These are phyloP conservation scores for Podaxis pistillaris DNA, from an alignment of 768 basidiomycete genomes.

Conservation along the genomic window DNA sequence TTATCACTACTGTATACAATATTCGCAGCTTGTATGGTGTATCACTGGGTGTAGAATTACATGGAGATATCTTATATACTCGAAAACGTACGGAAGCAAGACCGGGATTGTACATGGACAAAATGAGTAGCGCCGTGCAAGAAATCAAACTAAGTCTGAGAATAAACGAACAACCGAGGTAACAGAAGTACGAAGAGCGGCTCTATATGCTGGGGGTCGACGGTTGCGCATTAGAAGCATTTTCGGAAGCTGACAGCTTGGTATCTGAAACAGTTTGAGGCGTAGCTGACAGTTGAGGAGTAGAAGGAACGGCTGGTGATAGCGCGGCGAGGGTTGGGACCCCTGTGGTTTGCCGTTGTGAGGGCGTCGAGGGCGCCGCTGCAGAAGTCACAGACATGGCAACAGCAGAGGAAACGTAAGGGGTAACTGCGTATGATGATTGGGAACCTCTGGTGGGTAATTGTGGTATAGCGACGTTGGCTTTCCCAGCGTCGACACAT, in stretches of 20 bases:
- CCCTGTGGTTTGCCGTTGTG: background rate
- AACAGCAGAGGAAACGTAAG: background rate
- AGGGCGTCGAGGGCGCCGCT: background rate
- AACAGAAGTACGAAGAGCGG: background rate
- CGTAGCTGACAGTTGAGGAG: background rate
- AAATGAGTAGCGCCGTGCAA: background rate
- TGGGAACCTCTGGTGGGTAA: conserved; percentile 10
- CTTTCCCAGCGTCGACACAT: conserved; percentile 58
- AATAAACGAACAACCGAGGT: background rate
- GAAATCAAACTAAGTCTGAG: background rate
- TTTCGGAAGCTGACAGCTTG: background rate
- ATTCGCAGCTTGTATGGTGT: conserved; percentile 9
- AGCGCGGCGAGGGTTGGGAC: background rate
- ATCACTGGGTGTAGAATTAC: conserved; percentile 7
- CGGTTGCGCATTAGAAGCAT: background rate
- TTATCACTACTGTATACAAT: conserved; percentile 10
- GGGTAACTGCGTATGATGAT: background rate
- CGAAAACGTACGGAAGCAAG: background rate
- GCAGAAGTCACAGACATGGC: background rate
- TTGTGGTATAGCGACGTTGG: conserved; percentile 19
- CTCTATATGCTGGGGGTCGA: background rate
- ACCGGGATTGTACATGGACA: background rate
- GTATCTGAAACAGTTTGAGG: background rate
- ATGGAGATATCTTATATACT: background rate
- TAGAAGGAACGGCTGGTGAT: background rate